phyloP scores from a whole-genome alignment of 371 early-diverging fungal genomes.

The Apophysomyces sp. region DNA sequence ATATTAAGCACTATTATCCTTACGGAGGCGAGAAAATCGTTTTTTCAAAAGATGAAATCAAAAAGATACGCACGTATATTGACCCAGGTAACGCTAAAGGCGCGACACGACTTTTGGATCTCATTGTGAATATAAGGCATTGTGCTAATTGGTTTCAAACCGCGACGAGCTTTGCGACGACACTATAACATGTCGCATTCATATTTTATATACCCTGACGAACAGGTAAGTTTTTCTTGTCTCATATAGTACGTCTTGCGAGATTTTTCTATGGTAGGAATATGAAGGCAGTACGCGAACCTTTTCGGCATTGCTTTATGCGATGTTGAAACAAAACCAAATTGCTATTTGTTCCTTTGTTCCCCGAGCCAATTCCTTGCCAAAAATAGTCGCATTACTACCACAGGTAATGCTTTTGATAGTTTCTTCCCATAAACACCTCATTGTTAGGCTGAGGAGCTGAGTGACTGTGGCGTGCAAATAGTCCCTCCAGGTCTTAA shows the following conservation, averaged over 20 bases:
- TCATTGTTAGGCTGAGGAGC: constrained; percentile 31
- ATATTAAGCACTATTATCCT: constrained; percentile 55
- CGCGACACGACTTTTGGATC: constrained; percentile 5
- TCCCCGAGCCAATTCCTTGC: constrained; percentile 47
- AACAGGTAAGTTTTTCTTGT: constrained; percentile 39
- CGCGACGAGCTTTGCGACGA: constrained; percentile 25
- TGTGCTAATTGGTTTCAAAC: constrained; percentile 67
- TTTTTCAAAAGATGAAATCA: constrained; percentile 61
- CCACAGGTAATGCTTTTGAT: constrained; percentile 53
- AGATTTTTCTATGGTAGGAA: no score
- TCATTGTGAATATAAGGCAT: constrained; percentile 39
- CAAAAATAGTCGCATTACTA: constrained; percentile 59
- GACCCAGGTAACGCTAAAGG: constrained; percentile 47
- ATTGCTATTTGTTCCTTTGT: constrained; percentile 63
- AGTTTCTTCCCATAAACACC: neutral
- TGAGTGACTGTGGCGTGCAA: constrained; percentile 35
- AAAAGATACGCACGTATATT: constrained; percentile 39
- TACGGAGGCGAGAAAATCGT: constrained; percentile 62
- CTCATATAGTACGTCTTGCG: neutral
- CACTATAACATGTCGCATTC: constrained; percentile 64
- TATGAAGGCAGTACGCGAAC: constrained; percentile 66
- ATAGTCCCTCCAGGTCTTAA: constrained; percentile 60
- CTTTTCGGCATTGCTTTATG: constrained; percentile 60
- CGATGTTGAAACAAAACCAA: constrained; percentile 50
- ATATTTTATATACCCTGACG: constrained; percentile 77